These are phyloP conservation scores for Ophiocordyceps camponoti-saundersi DNA, from an alignment of 2,329 filamentous ascomycete species.

Conservation along the genomic window DNA sequence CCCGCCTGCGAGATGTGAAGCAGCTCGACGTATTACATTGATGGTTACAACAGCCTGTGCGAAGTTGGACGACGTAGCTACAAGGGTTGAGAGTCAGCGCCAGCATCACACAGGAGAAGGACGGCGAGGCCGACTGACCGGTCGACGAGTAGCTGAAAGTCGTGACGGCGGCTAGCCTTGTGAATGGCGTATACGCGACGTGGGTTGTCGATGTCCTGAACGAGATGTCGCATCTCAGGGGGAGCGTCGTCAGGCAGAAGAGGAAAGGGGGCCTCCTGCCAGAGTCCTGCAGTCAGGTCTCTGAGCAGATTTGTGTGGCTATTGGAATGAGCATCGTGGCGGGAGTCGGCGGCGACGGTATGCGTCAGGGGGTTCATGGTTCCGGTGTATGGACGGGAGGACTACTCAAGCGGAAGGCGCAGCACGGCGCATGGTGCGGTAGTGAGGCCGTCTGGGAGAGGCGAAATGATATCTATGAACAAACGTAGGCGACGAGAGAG, in stretches of 20 bases:
- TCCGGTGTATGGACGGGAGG: not conserved
- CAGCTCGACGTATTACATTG: slow-evolving; percentile 63
- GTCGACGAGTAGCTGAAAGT: slow-evolving; percentile 50
- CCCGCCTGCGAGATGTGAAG: slow-evolving; percentile 57
- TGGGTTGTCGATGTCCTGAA: slow-evolving; percentile 44
- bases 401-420: not conserved
- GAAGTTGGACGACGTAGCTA: slow-evolving; percentile 69
- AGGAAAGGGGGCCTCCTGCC: slow-evolving; percentile 43
- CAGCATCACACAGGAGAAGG: not conserved
- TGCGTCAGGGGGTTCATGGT: slow-evolving; percentile 7
- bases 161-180: slow-evolving; percentile 41
- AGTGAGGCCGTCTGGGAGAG: not conserved
- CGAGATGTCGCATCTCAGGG: slow-evolving; percentile 33
- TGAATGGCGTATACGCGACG: slow-evolving; percentile 43
- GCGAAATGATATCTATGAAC: not conserved
- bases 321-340: not conserved
- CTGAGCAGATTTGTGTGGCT: slow-evolving; percentile 6
- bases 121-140: slow-evolving; percentile 26
- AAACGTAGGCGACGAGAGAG: not conserved
- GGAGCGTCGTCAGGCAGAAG: slow-evolving; percentile 44
- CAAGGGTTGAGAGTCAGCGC: not conserved
- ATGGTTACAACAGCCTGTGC: slow-evolving; percentile 56
- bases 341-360: not conserved
- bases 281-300: slow-evolving; percentile 38
- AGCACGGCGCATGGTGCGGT: slow-evolving; percentile 1